Percentiles rank a stretch among this genome's conserved stretches.
Conservation (phyloP, 345 rosid genomes). For the Acer yangbiense region DNA sequence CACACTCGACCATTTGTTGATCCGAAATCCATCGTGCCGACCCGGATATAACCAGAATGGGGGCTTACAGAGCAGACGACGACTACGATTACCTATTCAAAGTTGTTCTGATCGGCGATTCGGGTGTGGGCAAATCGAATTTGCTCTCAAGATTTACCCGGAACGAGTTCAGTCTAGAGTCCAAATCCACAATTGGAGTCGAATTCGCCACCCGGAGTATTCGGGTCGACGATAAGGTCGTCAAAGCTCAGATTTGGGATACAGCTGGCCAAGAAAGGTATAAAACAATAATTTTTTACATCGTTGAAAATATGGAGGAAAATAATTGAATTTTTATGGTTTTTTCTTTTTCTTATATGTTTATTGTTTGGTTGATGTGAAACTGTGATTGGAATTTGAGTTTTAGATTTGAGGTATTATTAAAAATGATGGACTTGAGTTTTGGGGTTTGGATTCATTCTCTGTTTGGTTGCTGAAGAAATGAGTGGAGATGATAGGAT, state of each 20-base stretch:
- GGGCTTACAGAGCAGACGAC: constrained; percentile 78
- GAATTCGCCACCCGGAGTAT: constrained; percentile 86
- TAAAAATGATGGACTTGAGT: background rate
- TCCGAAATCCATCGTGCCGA: background rate
- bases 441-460: background rate
- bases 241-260: constrained; percentile 94
- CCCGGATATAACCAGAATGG: constrained; percentile 36
- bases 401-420: background rate
- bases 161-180: constrained; percentile 83
- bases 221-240: constrained; percentile 71
- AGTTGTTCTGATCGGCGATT: constrained; percentile 75
- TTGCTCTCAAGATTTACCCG: constrained; percentile 71
- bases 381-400: background rate
- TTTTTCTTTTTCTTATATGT: background rate
- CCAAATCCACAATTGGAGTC: constrained; percentile 83
- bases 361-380: background rate
- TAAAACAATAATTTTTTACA: background rate
- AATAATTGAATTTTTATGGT: background rate
- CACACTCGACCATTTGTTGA: background rate
- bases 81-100: constrained; percentile 86
- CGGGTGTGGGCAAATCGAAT: constrained; percentile 85
- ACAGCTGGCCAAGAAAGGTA: constrained; percentile 88
- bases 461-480: background rate
- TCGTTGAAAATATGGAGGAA: background rate
- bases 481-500: background rate